Conservation (phyloP, 106 monocot species). For the Acorus gramineus region DNA sequence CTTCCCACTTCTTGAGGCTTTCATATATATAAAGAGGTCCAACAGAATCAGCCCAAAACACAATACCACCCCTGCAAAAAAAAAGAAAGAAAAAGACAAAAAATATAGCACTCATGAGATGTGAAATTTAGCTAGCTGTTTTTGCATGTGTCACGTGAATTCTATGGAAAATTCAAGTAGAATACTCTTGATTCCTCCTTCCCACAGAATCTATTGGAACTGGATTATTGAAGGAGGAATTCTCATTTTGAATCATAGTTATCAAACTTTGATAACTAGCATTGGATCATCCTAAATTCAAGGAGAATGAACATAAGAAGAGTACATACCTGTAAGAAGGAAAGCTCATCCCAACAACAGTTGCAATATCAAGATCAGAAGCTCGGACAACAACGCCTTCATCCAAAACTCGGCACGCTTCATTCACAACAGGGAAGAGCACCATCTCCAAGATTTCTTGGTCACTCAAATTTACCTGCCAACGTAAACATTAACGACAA, state of each 20-base stretch:
- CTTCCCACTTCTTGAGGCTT: too few relatives aligned
- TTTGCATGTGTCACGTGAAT: too few relatives aligned
- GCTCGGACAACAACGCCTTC: constrained; percentile 70
- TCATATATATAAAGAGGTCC: too few relatives aligned
- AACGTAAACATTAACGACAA: constrained; percentile 7
- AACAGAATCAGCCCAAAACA: too few relatives aligned
- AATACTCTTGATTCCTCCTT: too few relatives aligned
- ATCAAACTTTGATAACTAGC: too few relatives aligned
- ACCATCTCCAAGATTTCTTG: constrained; percentile 93
- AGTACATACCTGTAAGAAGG: constrained; percentile 59
- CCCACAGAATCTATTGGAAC: too few relatives aligned
- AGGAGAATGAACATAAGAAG: background rate
- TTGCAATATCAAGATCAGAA: constrained; percentile 81
- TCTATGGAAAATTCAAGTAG: too few relatives aligned
- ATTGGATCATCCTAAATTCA: background rate
- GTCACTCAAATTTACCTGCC: constrained; percentile 61
- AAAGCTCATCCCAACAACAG: constrained; percentile 92
- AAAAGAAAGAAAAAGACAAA: background rate
- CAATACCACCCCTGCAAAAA: too few relatives aligned
- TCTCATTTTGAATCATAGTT: too few relatives aligned
- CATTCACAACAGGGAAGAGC: constrained; percentile 86
- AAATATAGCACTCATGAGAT: background rate
- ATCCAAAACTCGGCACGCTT: constrained; percentile 88
- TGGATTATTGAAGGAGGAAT: too few relatives aligned
- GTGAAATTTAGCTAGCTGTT: too few relatives aligned